Conservation (phyloP, 345 rosid genomes). For the Murraya paniculata region DNA sequence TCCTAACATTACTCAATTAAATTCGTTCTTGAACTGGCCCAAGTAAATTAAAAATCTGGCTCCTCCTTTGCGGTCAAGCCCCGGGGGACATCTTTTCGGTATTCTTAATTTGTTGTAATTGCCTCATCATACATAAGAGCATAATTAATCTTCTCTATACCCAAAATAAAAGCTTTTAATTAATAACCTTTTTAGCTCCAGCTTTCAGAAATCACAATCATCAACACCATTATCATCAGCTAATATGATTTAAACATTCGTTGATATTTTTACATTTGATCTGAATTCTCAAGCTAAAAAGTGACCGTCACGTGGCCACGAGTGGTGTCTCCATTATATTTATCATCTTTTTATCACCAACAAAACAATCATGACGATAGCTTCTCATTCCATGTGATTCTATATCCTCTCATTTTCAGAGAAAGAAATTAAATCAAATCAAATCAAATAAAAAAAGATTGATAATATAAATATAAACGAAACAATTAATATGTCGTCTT, state of each 20-base stretch:
- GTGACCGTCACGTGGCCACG: neutral
- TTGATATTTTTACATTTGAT: neutral
- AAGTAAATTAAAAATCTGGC: no score
- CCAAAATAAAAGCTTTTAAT: no score
- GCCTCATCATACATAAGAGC: no score
- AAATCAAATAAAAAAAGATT: neutral
- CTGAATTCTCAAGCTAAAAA: neutral
- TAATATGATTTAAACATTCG: neutral
- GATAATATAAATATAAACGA: neutral
- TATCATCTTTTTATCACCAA: neutral
- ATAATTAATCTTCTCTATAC: no score
- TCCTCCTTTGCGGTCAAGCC: no score
- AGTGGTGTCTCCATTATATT: neutral
- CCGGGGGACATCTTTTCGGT: no score
- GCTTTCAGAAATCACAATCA: neutral
- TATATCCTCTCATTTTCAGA: neutral
- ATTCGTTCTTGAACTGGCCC: no score
- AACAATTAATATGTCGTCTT: no score
- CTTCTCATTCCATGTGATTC: slow-evolving; percentile 8
- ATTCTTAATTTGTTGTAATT: no score
- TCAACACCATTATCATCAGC: neutral
- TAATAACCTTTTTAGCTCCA: no score
- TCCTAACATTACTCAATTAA: no score
- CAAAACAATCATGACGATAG: neutral
- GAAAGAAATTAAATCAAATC: neutral